Evolutionary conservation across 768 basidiomycete species (phyloP).

Genomic region (Leccinellum luteum): DNA sequence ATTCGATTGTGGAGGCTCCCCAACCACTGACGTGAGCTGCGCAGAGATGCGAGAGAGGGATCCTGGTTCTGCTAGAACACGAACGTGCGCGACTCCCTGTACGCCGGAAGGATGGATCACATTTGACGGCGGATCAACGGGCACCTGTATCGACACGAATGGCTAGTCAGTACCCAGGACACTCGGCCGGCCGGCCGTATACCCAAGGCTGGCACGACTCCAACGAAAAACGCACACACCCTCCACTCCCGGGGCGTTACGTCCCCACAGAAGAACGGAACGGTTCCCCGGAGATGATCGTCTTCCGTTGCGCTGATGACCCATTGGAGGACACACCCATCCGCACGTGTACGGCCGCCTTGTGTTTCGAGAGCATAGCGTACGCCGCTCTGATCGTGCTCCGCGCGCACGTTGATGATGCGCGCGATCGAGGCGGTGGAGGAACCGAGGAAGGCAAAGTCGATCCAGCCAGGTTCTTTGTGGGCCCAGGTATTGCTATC

Average conservation of each 20-base stretch:
- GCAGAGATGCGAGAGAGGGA: conserved; percentile 32
- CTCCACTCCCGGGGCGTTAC: conserved; percentile 58
- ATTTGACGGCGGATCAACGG: conserved; percentile 45
- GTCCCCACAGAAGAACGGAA: conserved; percentile 78
- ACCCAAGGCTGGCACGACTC: background rate
- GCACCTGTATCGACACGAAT: conserved; percentile 39
- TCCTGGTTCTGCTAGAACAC: conserved; percentile 35
- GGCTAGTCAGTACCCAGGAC: background rate
- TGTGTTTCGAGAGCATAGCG: conserved; percentile 43
- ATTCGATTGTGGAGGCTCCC: conserved; percentile 33
- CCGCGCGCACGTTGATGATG: conserved; percentile 53
- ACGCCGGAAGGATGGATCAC: conserved; percentile 49
- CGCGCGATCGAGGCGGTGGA: conserved; percentile 43
- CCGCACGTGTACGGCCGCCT: conserved; percentile 56
- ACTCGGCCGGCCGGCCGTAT: background rate
- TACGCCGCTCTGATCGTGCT: conserved; percentile 35
- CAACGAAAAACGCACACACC: conserved; percentile 36
- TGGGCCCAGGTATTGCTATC: conserved; percentile 52
- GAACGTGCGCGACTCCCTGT: conserved; percentile 48
- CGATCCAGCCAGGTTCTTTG: conserved; percentile 62
- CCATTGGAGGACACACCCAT: conserved; percentile 60
- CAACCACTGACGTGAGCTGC: conserved; percentile 50
- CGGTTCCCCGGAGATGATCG: conserved; percentile 26
- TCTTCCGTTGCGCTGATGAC: conserved; percentile 44
- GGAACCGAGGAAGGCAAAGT: conserved; percentile 62